Base-by-base conservation (phyloP, 768 basidiomycete species). In the Leccinum variicolor region DNA sequence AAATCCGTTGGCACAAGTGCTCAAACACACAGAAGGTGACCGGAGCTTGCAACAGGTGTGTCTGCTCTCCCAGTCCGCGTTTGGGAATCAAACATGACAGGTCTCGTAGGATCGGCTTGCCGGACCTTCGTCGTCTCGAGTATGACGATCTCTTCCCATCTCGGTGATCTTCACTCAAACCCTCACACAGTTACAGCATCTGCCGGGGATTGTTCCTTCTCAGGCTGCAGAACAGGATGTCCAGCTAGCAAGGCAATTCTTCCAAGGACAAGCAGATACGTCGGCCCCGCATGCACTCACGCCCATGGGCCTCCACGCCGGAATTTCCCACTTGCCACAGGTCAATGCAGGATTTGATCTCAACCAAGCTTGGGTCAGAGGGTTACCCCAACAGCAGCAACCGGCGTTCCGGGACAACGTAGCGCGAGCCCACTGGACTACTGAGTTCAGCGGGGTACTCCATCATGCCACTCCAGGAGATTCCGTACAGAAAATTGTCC, bases 1-100 rank as follows among this genome's bases (percentile, higher is more conserved):
- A 50, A 98, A 97, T 69, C 94, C 95, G 3, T 78, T 98, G 25
- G 85, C 90, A 3, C 89, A 92, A 64, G 87, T 98, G 25, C 79
- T 94, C 53, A 96, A 97, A 70, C 90, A 96, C 66, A 84, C 92
- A 9, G 92, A 94, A 57, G 86, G 84, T 1, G 94, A 97, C 74
- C 84, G 89, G 55, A 94, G 91, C 71, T 71, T 96, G 28, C 93
- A 95, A 66, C 86, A 91, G 77, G 93, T 91, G 64, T 57, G 81
- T 55, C 23, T 55, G 29, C 29, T 23, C 39, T 39, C 14, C 28
- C 21, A 34, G 17, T 10, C 25, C 13, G 6, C 33, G 6, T n/a
- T 45, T 50, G 23, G 29, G 26, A 58, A 51, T 33, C 10, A 17
- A 43, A 48, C 14, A 8, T 46, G 46, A 56, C 8, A 29, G 23